phyloP scores from a whole-genome alignment of 192 early-diverging fungal genomes.

The Bifiguratus adelaidae region DNA sequence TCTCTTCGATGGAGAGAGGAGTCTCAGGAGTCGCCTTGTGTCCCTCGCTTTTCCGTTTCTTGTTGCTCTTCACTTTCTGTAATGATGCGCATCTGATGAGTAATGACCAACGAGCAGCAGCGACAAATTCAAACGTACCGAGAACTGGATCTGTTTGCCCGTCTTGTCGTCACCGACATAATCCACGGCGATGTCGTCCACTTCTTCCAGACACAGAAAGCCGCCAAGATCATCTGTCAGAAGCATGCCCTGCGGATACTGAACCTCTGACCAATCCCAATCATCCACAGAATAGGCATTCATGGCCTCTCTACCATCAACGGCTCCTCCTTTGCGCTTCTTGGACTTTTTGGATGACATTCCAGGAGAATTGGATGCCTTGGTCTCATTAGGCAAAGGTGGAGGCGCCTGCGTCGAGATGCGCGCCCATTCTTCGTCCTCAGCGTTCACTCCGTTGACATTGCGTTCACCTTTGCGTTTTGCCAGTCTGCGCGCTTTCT shows the following conservation, averaged over 20 bases:
- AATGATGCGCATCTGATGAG: background rate
- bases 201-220: conserved; percentile 80
- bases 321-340: background rate
- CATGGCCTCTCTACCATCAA: background rate
- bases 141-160: conserved; percentile 63
- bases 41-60: conserved; percentile 6
- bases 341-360: background rate
- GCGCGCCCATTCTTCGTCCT: background rate
- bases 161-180: conserved; percentile 49
- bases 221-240: conserved; percentile 64
- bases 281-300: conserved; percentile 23
- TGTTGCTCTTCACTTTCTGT: conserved; percentile 5
- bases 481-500: too few species aligned
- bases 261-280: conserved; percentile 52
- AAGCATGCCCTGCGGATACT: conserved; percentile 27
- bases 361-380: background rate
- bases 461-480: too few species aligned
- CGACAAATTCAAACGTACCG: conserved; percentile 24
- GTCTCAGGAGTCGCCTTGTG: conserved; percentile 28
- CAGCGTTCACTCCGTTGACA: too few species aligned
- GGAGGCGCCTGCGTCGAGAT: background rate
- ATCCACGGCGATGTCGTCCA: conserved; percentile 73
- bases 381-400: background rate
- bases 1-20: conserved; percentile 33
- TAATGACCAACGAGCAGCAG: background rate